These are phyloP conservation scores for Verticillium alfalfae DNA, from an alignment of 2,329 filamentous ascomycete species.

Conservation along the genomic window DNA sequence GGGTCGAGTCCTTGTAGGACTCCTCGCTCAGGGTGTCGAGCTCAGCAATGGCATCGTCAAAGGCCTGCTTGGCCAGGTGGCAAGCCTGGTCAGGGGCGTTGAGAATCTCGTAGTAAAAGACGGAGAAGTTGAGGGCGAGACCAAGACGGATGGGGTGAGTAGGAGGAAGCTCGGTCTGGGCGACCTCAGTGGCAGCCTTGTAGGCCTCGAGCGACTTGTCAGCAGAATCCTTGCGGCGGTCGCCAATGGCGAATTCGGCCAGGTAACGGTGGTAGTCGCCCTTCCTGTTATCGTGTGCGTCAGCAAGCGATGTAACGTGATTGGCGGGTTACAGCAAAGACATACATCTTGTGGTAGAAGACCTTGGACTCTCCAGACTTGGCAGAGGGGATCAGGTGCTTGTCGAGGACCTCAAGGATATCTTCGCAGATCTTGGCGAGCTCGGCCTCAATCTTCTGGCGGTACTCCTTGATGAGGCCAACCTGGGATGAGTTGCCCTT, in stretches of 20 bases:
- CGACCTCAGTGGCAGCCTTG: conserved; percentile 87
- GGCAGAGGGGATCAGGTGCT: conserved; percentile 89
- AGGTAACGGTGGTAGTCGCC: conserved; percentile 99
- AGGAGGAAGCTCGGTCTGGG: conserved; percentile 80
- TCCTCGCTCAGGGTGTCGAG: conserved; percentile 96
- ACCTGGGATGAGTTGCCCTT: conserved; percentile 96
- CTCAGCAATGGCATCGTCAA: conserved; percentile 96
- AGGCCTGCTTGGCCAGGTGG: conserved; percentile 93
- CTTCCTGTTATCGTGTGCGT: conserved; percentile 61
- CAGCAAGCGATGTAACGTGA: conserved; percentile 3
- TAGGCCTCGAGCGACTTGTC: conserved; percentile 95
- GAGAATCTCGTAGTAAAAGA: conserved; percentile 99
- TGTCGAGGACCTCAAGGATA: conserved; percentile 89
- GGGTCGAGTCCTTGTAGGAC: conserved; percentile 98
- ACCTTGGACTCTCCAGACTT: conserved; percentile 98
- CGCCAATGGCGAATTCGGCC: conserved; percentile 90
- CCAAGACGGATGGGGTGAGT: conserved; percentile 92
- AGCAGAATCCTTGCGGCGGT: conserved; percentile 92
- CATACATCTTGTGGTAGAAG: conserved; percentile 99
- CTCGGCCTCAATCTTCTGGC: conserved; percentile 95
- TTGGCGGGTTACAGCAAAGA: conserved; percentile 8
- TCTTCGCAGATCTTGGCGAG: conserved; percentile 97
- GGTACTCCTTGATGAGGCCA: conserved; percentile 92
- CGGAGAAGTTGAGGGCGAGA: conserved; percentile 91
- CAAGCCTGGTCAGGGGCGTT: conserved; percentile 98